Percentiles rank a stretch among this genome's conserved stretches.
phyloP scores from a whole-genome alignment of 768 basidiomycete species.

The Xerocomus spinulosus region DNA sequence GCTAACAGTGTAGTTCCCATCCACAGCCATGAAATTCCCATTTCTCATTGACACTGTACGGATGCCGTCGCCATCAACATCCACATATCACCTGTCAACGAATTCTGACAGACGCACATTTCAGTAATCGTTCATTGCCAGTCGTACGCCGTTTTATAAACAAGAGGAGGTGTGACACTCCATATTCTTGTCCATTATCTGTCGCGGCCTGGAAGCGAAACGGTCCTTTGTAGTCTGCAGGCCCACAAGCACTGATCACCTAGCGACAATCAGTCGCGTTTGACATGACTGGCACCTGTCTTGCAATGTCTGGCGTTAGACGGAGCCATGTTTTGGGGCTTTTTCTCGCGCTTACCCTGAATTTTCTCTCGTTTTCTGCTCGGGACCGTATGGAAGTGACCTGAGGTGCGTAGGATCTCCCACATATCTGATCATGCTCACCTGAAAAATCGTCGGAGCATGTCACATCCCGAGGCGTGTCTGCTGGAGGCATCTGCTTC shows the following conservation, averaged over 20 bases:
- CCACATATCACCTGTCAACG: neutral
- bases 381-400: neutral
- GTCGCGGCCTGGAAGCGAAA: neutral
- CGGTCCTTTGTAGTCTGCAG: neutral
- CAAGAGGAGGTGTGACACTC: neutral
- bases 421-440: neutral
- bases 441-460: neutral
- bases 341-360: neutral
- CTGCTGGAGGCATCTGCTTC: neutral
- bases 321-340: neutral
- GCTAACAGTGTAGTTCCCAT: no score
- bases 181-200: neutral
- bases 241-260: neutral
- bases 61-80: neutral
- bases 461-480: no score
- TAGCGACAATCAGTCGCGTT: neutral
- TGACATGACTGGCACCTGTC: neutral
- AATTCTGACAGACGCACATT: neutral
- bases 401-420: no score
- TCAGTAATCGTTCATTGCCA: neutral
- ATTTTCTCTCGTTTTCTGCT: neutral
- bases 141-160: neutral
- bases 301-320: neutral
- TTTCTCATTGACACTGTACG: neutral
- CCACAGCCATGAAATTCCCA: slow-evolving; percentile 9